Base-by-base conservation (phyloP, 225 moss, liverwort and hornwort species). In the Polytrichum formosum region DNA sequence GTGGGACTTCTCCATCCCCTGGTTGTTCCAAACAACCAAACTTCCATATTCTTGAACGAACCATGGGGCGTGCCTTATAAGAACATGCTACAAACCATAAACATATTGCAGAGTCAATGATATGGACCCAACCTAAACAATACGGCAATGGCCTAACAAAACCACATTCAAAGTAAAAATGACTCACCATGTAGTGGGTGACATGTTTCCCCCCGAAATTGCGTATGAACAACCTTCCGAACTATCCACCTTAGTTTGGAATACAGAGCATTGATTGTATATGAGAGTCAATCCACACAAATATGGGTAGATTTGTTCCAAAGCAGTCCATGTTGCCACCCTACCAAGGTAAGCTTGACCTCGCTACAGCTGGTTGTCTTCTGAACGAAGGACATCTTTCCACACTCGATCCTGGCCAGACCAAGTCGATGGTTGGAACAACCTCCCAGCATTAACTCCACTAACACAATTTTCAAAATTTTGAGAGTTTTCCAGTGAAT, bases 111-210 rank as follows among this genome's bases (percentile, higher is more conserved):
- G 30, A 30, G 30, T 30, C 30, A 30, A 6, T 30, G 30, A 30
- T 30, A 2, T 30, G 30, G 30, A 2, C 6, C 30, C 30, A 30
- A 30, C 30, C 6, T 30, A 1, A 30, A 30, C 30, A 30, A 6
- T 30, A 30, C 30, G 30, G 2, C 30, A 30, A 2, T 30, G 30
- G 2, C 2, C 2, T 2, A 30, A 30, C 30, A 30, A 30, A 23
- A 30, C 2, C 30, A 6, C 6, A 6, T 2, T 30, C 6, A 30
- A 6, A 30, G 0, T 6, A 30, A 30, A 2, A 30, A 30, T 2
- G 6, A 62, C 61, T 62, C 61, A 64, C 64, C 64, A 64, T 64
- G 20, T 64, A 64, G 16, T 64, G 27, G 5, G 64, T 64, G 17
- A 64, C 28, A 64, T 64, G 9, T 28, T 64, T 4, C 28, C 31